Conservation (phyloP, 2,329 filamentous ascomycete genomes). For the Magnaporthiopsis rhizophila region DNA sequence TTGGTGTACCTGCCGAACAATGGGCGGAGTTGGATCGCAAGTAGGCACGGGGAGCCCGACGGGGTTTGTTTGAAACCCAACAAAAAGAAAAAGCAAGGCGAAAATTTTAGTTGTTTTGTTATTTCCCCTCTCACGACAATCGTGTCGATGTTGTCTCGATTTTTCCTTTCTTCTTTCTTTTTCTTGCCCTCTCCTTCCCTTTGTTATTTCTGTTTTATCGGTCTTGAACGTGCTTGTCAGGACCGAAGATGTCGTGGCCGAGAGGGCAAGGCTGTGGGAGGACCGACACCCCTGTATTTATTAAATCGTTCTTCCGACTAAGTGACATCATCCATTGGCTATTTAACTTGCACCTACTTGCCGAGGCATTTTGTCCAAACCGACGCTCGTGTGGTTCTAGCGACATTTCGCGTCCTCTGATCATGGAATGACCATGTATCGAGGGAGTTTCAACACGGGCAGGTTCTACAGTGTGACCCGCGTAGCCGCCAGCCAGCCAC, state of each 20-base stretch:
- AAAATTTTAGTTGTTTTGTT: neutral
- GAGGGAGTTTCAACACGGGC: no score
- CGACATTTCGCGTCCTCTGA: neutral
- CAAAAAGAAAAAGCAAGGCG: neutral
- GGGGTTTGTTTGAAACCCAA: neutral
- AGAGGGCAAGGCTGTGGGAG: neutral
- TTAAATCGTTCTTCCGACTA: neutral
- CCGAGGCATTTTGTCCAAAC: neutral
- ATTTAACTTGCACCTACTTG: no score
- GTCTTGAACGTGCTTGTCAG: neutral
- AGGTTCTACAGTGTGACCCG: no score
- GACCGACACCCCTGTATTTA: neutral
- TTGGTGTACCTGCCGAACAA: neutral
- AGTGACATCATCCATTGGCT: neutral
- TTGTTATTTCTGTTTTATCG: neutral
- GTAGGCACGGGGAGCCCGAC: neutral
- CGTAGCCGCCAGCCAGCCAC: no score
- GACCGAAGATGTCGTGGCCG: neutral
- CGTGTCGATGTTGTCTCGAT: neutral
- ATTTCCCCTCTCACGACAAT: neutral
- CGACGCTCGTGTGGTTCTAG: no score
- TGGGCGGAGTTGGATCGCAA: neutral
- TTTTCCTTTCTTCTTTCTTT: neutral
- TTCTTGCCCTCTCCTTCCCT: neutral
- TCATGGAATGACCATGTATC: no score